Conservation (phyloP, 2,329 filamentous ascomycete genomes). For the Thelonectria olida region DNA sequence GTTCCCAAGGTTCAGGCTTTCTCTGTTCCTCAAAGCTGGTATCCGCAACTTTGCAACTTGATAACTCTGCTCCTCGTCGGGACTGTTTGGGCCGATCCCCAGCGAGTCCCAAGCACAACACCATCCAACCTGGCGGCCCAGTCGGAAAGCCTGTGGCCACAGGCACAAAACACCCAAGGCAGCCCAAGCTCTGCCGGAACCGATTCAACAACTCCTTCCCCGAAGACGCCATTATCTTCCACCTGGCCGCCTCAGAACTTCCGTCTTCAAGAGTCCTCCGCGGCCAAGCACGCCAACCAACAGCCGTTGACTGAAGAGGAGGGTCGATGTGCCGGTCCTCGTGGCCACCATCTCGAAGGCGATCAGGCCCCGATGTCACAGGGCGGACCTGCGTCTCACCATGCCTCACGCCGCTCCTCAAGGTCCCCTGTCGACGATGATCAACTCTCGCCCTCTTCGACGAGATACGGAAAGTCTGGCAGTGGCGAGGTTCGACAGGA, state of each 20-base stretch:
- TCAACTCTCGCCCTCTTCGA: conserved; percentile 37
- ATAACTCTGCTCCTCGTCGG: conserved; percentile 30
- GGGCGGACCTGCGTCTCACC: conserved; percentile 64
- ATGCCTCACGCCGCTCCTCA: conserved; percentile 61
- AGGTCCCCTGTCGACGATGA: conserved; percentile 53
- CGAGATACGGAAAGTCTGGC: conserved; percentile 32
- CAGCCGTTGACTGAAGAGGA: conserved; percentile 31
- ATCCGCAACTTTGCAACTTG: neutral
- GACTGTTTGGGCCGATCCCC: conserved; percentile 48
- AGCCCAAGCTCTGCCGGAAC: conserved; percentile 44
- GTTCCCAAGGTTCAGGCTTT: neutral
- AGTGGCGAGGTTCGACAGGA: conserved; percentile 37
- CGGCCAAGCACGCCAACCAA: conserved; percentile 34
- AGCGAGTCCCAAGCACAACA: conserved; percentile 41
- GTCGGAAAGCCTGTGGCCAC: conserved; percentile 46
- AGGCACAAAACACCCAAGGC: conserved; percentile 43
- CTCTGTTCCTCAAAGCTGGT: conserved; percentile 16
- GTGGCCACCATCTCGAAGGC: conserved; percentile 61
- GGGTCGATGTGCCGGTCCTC: conserved; percentile 67
- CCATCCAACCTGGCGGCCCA: conserved; percentile 46
- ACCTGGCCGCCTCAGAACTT: conserved; percentile 40
- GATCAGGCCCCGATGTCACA: conserved; percentile 73
- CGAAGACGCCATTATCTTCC: conserved; percentile 47
- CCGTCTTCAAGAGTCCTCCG: conserved; percentile 28
- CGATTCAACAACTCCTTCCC: conserved; percentile 49